Evolutionary conservation across 192 early-diverging fungal genomes (phyloP).

Genomic region (Neocallimastix lanati): DNA sequence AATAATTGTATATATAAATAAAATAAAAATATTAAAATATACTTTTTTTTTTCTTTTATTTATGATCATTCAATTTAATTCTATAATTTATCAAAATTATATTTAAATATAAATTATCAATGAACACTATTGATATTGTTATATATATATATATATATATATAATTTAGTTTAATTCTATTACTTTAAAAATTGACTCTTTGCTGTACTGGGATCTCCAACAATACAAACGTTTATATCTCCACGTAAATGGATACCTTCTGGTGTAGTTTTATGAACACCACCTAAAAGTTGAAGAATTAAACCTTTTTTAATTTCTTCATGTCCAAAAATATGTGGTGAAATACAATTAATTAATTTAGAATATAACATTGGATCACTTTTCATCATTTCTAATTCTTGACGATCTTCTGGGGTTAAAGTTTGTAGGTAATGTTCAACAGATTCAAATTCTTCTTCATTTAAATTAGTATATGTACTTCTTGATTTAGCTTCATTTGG

Average conservation of each 20-base stretch:
- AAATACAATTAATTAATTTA: slow-evolving; percentile 62
- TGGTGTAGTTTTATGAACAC: slow-evolving; percentile 79
- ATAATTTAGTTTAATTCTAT: no score
- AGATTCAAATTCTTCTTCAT: slow-evolving; percentile 39
- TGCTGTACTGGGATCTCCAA: slow-evolving; percentile 86
- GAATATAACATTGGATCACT: slow-evolving; percentile 44
- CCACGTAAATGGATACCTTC: slow-evolving; percentile 91
- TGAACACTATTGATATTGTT: no score
- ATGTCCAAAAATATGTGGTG: slow-evolving; percentile 84
- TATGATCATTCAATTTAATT: no score
- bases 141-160: no score
- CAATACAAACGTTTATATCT: slow-evolving; percentile 93
- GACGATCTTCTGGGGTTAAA: slow-evolving; percentile 11
- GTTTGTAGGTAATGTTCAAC: slow-evolving; percentile 21
- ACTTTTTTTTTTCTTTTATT: no score
- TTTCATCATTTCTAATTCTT: slow-evolving; percentile 52
- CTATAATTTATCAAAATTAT: no score
- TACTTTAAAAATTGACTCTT: slow-evolving; percentile 93
- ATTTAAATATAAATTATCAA: no score
- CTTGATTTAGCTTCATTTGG: slow-evolving; percentile 20
- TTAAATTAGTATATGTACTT: slow-evolving; percentile 19
- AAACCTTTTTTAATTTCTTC: slow-evolving; percentile 90
- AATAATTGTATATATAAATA: slow-evolving; percentile 7
- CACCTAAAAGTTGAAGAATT: slow-evolving; percentile 81
- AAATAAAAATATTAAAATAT: no score